Evolutionary conservation across 148 eudicot genomes (phyloP).

Genomic region (Hydrangea macrophylla): DNA sequence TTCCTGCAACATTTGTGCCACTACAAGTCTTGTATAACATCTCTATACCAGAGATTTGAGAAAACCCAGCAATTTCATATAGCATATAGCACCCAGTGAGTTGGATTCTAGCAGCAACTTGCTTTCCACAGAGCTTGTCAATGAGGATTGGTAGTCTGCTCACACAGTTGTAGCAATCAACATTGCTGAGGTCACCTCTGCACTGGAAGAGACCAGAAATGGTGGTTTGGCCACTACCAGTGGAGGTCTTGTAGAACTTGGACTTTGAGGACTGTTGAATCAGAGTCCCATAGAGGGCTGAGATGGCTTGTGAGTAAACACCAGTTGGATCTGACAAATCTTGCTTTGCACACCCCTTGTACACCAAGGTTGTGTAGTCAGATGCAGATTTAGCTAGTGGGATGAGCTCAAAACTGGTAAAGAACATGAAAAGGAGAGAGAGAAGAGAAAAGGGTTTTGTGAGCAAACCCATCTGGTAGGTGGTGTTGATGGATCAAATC

Average conservation of each 20-base stretch:
- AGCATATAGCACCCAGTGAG: slow-evolving; percentile 75
- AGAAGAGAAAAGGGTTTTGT: slow-evolving; percentile 24
- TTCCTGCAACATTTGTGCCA: slow-evolving; percentile 38
- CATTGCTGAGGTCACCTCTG: slow-evolving; percentile 70
- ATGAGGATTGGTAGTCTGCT: slow-evolving; percentile 56
- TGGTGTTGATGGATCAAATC: not conserved
- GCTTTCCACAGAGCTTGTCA: slow-evolving; percentile 74
- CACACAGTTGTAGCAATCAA: slow-evolving; percentile 70
- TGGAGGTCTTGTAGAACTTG: slow-evolving; percentile 58
- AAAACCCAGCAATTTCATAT: slow-evolving; percentile 71
- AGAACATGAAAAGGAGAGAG: slow-evolving; percentile 16
- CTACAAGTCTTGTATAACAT: slow-evolving; percentile 68
- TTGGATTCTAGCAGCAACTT: slow-evolving; percentile 69
- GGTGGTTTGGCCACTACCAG: slow-evolving; percentile 52
- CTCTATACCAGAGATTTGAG: slow-evolving; percentile 75
- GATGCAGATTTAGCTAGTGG: slow-evolving; percentile 35
- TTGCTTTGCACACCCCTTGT: slow-evolving; percentile 90
- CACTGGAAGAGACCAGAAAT: slow-evolving; percentile 84
- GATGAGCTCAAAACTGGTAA: slow-evolving; percentile 14
- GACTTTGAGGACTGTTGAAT: slow-evolving; percentile 71
- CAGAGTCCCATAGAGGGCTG: slow-evolving; percentile 53
- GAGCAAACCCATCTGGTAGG: slow-evolving; percentile 26
- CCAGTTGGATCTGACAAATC: slow-evolving; percentile 85
- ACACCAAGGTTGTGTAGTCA: slow-evolving; percentile 56
- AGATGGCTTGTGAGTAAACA: slow-evolving; percentile 57